Conservation (phyloP, 192 early-diverging fungal genomes). For the Entomortierella lignicola region DNA sequence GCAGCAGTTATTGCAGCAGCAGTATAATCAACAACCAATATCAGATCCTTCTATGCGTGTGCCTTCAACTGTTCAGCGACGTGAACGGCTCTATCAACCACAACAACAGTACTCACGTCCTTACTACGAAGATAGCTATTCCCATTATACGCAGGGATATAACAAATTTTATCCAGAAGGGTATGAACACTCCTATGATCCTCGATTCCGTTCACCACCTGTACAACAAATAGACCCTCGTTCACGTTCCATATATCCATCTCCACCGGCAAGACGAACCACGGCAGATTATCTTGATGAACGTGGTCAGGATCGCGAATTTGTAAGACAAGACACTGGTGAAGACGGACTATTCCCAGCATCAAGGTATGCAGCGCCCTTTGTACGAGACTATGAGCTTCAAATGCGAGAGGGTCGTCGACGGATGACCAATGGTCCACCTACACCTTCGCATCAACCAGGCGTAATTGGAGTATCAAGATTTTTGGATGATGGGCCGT, state of each 20-base stretch:
- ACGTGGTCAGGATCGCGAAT: neutral
- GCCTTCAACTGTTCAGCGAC: neutral
- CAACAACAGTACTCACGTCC: neutral
- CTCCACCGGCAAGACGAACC: neutral
- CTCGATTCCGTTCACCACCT: neutral
- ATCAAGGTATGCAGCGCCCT: conserved; percentile 47
- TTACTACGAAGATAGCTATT: neutral
- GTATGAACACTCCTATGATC: neutral
- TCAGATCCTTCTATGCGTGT: neutral
- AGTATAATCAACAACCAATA: neutral
- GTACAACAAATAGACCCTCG: neutral
- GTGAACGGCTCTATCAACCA: conserved; percentile 2
- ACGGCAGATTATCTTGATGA: neutral
- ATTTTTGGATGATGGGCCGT: conserved; percentile 17
- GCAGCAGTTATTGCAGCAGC: neutral
- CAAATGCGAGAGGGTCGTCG: conserved; percentile 37
- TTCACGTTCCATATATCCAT: neutral
- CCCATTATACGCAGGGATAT: neutral
- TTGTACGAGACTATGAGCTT: conserved; percentile 45
- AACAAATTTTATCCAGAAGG: neutral
- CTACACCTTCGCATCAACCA: neutral
- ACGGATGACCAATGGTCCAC: conserved; percentile 10
- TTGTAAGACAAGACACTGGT: neutral
- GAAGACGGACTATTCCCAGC: conserved; percentile 24
- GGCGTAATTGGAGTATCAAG: neutral